Conservation (phyloP, 805 yeast species). For the Metschnikowia kofuensis region DNA sequence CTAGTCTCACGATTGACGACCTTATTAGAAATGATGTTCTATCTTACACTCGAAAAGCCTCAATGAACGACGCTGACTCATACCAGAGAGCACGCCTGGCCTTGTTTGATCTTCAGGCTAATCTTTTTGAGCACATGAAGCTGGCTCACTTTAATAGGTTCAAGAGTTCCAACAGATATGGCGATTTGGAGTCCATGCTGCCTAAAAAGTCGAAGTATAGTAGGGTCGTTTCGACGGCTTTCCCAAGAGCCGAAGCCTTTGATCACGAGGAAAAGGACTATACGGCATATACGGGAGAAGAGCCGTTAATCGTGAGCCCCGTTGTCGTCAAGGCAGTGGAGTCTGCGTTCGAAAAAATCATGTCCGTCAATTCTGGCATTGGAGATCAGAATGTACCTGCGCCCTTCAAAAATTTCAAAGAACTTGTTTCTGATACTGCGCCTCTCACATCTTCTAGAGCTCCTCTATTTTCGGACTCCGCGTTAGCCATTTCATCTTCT, state of each 20-base stretch:
- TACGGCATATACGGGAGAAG: too few species aligned
- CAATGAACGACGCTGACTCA: conserved; percentile 14
- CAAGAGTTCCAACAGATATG: conserved; percentile 45
- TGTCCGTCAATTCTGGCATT: conserved; percentile 25
- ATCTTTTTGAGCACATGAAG: conserved; percentile 49
- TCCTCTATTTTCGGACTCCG: conserved; percentile 10
- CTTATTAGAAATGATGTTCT: conserved; percentile 3
- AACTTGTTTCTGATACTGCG: background rate
- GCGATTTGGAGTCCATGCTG: conserved; percentile 11
- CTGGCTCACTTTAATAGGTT: conserved; percentile 56
- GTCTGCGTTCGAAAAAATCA: conserved; percentile 62
- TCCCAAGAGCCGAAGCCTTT: background rate
- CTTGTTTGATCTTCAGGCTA: conserved; percentile 57
- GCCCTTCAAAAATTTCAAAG: background rate
- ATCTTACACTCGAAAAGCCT: conserved; percentile 9
- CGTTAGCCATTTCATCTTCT: background rate
- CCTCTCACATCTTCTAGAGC: conserved; percentile 4
- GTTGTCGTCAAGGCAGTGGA: conserved; percentile 60
- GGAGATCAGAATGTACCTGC: conserved; percentile 1
- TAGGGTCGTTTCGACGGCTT: conserved; percentile 9
- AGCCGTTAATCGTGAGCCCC: conserved; percentile 30
- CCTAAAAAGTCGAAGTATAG: background rate
- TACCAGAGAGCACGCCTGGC: conserved; percentile 58
- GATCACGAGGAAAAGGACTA: too few species aligned
- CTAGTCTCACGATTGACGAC: conserved; percentile 1